Evolutionary conservation across 1,284 basidiomycete genomes (phyloP).

Genomic region (Austropuccinia psidii): DNA sequence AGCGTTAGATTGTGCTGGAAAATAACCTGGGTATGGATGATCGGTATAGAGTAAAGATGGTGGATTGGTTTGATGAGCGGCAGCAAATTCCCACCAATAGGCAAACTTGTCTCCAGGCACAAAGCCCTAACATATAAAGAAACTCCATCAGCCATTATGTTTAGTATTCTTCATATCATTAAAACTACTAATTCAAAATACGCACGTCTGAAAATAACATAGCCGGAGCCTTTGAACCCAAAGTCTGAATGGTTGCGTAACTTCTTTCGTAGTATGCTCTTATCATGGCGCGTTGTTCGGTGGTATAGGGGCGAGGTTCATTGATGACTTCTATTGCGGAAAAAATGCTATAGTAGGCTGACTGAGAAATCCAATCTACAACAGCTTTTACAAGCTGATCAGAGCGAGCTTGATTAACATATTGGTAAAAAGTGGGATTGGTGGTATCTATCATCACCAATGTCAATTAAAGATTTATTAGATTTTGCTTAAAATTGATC

Average conservation of each 20-base stretch:
- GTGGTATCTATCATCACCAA: slow-evolving; percentile 29
- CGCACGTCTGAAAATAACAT: slow-evolving; percentile 41
- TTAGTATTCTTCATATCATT: too few species aligned
- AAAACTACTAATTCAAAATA: too few species aligned
- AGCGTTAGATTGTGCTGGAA: slow-evolving; percentile 41
- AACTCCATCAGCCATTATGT: too few species aligned
- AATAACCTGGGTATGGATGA: slow-evolving; percentile 44
- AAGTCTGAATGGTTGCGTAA: slow-evolving; percentile 42
- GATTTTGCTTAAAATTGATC: too few species aligned
- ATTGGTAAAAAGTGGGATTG: slow-evolving; percentile 39
- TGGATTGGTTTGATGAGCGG: slow-evolving; percentile 38
- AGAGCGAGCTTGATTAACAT: slow-evolving; percentile 40
- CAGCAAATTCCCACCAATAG: slow-evolving; percentile 36
- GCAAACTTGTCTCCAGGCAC: slow-evolving; percentile 17
- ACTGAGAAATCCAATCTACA: slow-evolving; percentile 41
- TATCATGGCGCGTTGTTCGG: slow-evolving; percentile 41
- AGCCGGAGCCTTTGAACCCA: slow-evolving; percentile 41
- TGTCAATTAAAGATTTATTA: too few species aligned
- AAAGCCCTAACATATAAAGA: slow-evolving; percentile 26
- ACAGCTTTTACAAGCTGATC: slow-evolving; percentile 43
- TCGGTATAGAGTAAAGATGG: slow-evolving; percentile 42
- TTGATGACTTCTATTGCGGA: slow-evolving; percentile 43
- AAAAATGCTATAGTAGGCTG: slow-evolving; percentile 43
- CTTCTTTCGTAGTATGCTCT: slow-evolving; percentile 42
- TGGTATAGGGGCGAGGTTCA: slow-evolving; percentile 44